phyloP scores from a whole-genome alignment of 139 green algal species.

The Ulvella scutata region DNA sequence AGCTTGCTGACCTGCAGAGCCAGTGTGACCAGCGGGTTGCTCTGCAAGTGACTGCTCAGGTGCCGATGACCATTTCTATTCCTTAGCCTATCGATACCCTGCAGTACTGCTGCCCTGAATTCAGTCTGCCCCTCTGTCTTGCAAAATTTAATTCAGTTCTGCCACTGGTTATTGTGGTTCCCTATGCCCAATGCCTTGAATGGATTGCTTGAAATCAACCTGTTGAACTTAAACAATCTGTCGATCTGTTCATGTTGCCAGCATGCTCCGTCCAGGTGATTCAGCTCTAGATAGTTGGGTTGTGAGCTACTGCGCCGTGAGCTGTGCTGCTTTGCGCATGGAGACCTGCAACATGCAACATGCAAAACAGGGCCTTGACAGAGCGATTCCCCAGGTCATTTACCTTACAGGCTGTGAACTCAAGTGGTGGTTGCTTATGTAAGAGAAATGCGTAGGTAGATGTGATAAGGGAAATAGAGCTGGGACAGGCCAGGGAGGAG shows the following conservation, averaged over 20 bases:
- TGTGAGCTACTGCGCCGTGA: background rate
- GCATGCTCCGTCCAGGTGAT: too few species aligned
- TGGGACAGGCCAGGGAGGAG: background rate
- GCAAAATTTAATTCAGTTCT: background rate
- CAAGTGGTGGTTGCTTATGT: background rate
- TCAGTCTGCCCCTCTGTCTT: background rate
- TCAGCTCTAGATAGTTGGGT: too few species aligned
- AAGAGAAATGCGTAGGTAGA: background rate
- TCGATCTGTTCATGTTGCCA: too few species aligned
- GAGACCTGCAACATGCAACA: background rate
- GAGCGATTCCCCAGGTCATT: background rate
- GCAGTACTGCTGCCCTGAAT: background rate
- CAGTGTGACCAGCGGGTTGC: background rate
- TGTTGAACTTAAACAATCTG: too few species aligned
- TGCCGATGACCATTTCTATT: background rate
- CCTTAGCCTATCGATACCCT: background rate
- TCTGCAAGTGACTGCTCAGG: background rate
- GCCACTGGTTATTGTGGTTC: background rate
- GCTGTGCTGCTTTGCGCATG: background rate
- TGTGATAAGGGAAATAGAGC: background rate
- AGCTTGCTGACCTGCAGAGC: background rate
- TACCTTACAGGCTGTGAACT: background rate
- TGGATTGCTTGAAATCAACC: too few species aligned
- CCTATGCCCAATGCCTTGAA: too few species aligned
- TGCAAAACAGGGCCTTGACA: too few species aligned